Evolutionary conservation across 108 stramenopile genomes (phyloP).

Genomic region (Pseudonitzschia delicatissima): DNA sequence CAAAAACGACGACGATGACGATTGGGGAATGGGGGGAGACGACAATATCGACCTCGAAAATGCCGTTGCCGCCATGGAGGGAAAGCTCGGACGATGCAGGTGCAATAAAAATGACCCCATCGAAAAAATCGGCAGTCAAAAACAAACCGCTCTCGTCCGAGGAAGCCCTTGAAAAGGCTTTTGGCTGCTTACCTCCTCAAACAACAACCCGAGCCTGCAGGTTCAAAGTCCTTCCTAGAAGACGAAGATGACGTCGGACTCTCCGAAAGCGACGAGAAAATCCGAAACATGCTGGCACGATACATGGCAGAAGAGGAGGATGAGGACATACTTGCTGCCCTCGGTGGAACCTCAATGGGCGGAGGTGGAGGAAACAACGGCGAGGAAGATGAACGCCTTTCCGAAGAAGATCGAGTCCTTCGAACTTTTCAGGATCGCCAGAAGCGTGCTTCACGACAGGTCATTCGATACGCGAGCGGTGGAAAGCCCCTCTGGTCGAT

Average conservation of each 20-base stretch:
- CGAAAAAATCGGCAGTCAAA: conserved; percentile 15
- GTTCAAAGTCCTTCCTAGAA: conserved; percentile 33
- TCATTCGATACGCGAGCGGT: conserved; percentile 75
- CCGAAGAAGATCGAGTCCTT: conserved; percentile 64
- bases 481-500: conserved; percentile 86
- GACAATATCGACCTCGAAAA: conserved; percentile 56
- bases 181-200: conserved; percentile 45
- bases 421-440: conserved; percentile 66
- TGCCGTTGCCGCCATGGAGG: conserved; percentile 46
- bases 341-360: conserved; percentile 32
- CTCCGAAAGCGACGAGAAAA: conserved; percentile 53
- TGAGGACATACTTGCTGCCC: conserved; percentile 59
- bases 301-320: conserved; percentile 89
- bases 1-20: conserved; percentile 36
- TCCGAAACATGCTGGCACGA: conserved; percentile 70
- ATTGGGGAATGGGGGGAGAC: conserved; percentile 45
- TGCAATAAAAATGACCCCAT: neutral
- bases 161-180: conserved; percentile 22
- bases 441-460: conserved; percentile 69
- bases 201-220: conserved; percentile 50
- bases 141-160: neutral
- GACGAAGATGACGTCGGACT: conserved; percentile 68
- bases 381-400: conserved; percentile 73
- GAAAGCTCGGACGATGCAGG: conserved; percentile 23
- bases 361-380: conserved; percentile 24